Evolutionary conservation across 306 rosid species (phyloP).

Genomic region (Glycine soja): DNA sequence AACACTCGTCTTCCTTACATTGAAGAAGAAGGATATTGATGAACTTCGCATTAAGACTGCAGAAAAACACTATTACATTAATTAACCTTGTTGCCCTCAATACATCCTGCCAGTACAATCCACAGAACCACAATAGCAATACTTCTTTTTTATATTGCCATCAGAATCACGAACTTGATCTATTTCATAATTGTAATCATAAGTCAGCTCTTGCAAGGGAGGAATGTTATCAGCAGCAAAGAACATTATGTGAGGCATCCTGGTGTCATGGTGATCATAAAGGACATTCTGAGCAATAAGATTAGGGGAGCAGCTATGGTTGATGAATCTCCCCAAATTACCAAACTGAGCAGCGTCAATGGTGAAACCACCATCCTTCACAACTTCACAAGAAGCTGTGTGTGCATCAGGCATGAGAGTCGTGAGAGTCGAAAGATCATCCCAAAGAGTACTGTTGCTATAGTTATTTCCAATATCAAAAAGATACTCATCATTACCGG

Average conservation of each 20-base stretch:
- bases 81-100: slow-evolving; percentile 50
- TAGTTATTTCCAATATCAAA: slow-evolving; percentile 84
- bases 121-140: slow-evolving; percentile 81
- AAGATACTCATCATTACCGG: slow-evolving; percentile 88
- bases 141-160: slow-evolving; percentile 82
- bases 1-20: too few species aligned
- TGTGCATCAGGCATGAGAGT: slow-evolving; percentile 66
- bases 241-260: slow-evolving; percentile 93
- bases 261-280: slow-evolving; percentile 78
- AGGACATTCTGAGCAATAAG: slow-evolving; percentile 91
- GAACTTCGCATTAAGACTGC: not conserved
- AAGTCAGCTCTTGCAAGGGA: slow-evolving; percentile 84
- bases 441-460: slow-evolving; percentile 68
- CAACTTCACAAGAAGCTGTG: slow-evolving; percentile 56
- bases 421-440: slow-evolving; percentile 67
- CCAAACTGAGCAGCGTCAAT: slow-evolving; percentile 83
- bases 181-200: slow-evolving; percentile 78
- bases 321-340: slow-evolving; percentile 90
- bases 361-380: slow-evolving; percentile 72
- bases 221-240: slow-evolving; percentile 97
- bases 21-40: not conserved
- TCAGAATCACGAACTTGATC: slow-evolving; percentile 78
- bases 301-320: slow-evolving; percentile 97
- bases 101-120: slow-evolving; percentile 91
- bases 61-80: slow-evolving; percentile 6